Evolutionary conservation across 129 eudicot genomes (phyloP).

Genomic region (Centaurea solstitialis): DNA sequence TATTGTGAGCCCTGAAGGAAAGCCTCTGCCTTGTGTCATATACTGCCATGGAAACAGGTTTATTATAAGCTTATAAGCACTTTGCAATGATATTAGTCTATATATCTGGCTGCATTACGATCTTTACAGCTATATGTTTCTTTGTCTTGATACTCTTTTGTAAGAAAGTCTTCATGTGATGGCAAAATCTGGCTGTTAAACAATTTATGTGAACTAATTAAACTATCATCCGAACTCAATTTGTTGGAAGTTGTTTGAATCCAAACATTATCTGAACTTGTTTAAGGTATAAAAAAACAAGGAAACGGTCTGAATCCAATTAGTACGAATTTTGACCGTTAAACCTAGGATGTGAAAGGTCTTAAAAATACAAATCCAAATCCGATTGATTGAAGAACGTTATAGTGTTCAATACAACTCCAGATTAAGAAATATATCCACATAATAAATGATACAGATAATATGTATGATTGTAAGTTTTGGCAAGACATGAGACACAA

Average conservation of each 20-base stretch:
- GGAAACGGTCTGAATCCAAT: too few relatives aligned
- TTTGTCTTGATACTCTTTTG: background rate
- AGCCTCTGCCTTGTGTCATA: conserved; percentile 85
- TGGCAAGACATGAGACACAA: background rate
- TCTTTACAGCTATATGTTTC: too few relatives aligned
- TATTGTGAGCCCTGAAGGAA: conserved; percentile 69
- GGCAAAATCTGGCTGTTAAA: background rate
- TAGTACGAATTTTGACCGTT: too few relatives aligned
- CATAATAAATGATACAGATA: background rate
- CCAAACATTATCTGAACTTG: background rate
- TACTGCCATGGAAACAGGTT: conserved; percentile 99
- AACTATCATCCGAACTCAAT: background rate
- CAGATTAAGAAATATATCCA: background rate
- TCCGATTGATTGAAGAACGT: too few relatives aligned
- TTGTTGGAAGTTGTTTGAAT: background rate
- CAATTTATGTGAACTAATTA: too few relatives aligned
- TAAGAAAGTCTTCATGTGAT: background rate
- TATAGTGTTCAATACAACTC: background rate
- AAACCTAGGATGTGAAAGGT: too few relatives aligned
- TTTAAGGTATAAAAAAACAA: background rate
- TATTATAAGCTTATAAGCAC: conserved; percentile 6
- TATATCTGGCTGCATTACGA: too few relatives aligned
- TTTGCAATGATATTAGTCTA: background rate
- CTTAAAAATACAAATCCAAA: too few relatives aligned
- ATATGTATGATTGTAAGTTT: conserved; percentile 1